phyloP scores from a whole-genome alignment of 148 eudicot genomes.

The Camellia granthamiana region DNA sequence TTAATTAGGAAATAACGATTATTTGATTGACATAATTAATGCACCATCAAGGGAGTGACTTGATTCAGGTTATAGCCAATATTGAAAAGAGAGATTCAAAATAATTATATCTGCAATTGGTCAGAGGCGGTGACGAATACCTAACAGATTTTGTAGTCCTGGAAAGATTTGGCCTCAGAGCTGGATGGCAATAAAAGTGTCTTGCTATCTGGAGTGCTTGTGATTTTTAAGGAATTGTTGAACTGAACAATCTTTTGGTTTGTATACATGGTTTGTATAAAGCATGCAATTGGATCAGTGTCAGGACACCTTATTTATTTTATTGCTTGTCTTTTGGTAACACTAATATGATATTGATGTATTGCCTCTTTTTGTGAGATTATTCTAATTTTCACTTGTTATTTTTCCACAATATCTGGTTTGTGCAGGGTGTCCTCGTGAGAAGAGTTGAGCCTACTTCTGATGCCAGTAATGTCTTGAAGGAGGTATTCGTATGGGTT shows the following conservation, averaged over 20 bases:
- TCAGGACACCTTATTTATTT: background rate
- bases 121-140: no score
- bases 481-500: constrained; percentile 52
- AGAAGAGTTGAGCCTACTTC: constrained; percentile 93
- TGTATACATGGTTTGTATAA: background rate
- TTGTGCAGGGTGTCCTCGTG: constrained; percentile 85
- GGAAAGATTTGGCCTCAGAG: background rate
- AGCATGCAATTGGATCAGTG: background rate
- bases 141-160: background rate
- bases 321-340: background rate
- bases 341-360: background rate
- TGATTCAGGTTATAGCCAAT: background rate
- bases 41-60: background rate
- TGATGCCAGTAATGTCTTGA: constrained; percentile 69
- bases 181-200: constrained; percentile 5
- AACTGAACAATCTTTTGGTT: background rate
- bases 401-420: background rate
- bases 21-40: background rate
- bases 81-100: background rate
- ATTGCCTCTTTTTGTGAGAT: background rate
- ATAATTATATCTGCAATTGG: no score
- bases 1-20: background rate
- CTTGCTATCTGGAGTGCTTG: background rate
- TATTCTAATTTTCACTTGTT: background rate
- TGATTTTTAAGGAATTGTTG: background rate